Base-by-base conservation (phyloP, 257 asterid species). In the Solanum chaucha region DNA sequence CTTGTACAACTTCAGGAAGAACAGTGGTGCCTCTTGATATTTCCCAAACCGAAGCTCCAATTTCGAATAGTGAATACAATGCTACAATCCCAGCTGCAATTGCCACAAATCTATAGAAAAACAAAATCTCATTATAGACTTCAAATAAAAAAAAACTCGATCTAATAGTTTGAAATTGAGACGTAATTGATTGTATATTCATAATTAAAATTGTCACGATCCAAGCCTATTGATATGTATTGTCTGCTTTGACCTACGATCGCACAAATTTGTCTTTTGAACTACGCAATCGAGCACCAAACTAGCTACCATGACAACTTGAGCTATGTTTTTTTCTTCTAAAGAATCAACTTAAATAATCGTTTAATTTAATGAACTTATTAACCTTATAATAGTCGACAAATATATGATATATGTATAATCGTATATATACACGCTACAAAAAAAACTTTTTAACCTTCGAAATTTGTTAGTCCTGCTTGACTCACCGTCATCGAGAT, bases 21-120 rank as follows among this genome's bases (percentile, higher is more conserved):
- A 90, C 15, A 44, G 94, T 90, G 74, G 85, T 78, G 48, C 90
- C 91, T 20, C 92, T 86, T 74, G 89, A 88, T 34, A 92, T 88
- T 84, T 92, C 94, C 94, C 93, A 90, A 15, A 88, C 87, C 15
- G 93, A 87, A 59, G 93, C 92, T 15, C 91, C 94, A 67, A 90
- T 77, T 88, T 90, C 90, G 61, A 90, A 88, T n/a, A 92, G 85
- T 19, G 94, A 92, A 84, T 92, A 92, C 2, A 92, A 72, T 8
- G 88, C 92, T 22, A 90, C 92, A 68, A 92, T 88, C 74, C 83
- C 88, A 88, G 91, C 91, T 19, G 93, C 94, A 71, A 90, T 80
- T 0, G 89, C 92, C 19, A 92, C 91, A 86, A 89, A 92, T 48
- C 87, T 65, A 36, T 58, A 7, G 26, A 58, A 36, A 61, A 4